Conservation (phyloP, 2,329 filamentous ascomycete genomes). For the Graphiopsis chlorocephala region DNA sequence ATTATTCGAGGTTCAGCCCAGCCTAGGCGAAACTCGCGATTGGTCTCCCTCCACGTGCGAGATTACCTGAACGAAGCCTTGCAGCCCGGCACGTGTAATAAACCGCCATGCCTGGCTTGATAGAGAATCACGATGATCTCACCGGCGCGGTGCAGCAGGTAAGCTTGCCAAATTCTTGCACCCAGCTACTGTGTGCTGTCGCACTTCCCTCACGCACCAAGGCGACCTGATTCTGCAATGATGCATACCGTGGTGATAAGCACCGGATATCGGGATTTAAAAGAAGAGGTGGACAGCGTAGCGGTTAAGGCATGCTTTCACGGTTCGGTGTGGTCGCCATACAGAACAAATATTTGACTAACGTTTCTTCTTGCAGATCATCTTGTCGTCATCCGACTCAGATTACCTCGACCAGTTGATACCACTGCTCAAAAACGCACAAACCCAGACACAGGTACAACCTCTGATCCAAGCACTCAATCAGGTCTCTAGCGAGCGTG, state of each 20-base stretch:
- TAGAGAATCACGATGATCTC: slow-evolving; percentile 49
- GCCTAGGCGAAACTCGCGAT: too few species aligned
- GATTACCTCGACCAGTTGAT: slow-evolving; percentile 97
- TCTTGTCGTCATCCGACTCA: slow-evolving; percentile 83
- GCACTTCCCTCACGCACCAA: neutral
- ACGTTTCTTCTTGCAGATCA: slow-evolving; percentile 61
- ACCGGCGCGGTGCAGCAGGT: slow-evolving; percentile 51
- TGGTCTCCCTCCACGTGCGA: neutral
- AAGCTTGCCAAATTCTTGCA: slow-evolving; percentile 20
- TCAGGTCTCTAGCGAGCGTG: slow-evolving; percentile 80
- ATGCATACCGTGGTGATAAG: too few species aligned
- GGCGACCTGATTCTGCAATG: neutral
- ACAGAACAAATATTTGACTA: slow-evolving; percentile 6
- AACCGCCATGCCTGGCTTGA: slow-evolving; percentile 35
- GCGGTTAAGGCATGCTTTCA: neutral
- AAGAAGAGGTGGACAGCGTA: neutral
- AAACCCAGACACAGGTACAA: slow-evolving; percentile 63
- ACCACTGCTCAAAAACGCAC: slow-evolving; percentile 87
- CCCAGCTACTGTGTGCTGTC: neutral
- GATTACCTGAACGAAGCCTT: neutral
- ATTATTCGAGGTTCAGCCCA: neutral
- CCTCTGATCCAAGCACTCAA: slow-evolving; percentile 73
- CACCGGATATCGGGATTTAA: neutral
- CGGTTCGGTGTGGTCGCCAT: neutral
- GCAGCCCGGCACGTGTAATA: neutral